Evolutionary conservation across 805 yeast species (phyloP).

Genomic region (Ogataea ramenticola): DNA sequence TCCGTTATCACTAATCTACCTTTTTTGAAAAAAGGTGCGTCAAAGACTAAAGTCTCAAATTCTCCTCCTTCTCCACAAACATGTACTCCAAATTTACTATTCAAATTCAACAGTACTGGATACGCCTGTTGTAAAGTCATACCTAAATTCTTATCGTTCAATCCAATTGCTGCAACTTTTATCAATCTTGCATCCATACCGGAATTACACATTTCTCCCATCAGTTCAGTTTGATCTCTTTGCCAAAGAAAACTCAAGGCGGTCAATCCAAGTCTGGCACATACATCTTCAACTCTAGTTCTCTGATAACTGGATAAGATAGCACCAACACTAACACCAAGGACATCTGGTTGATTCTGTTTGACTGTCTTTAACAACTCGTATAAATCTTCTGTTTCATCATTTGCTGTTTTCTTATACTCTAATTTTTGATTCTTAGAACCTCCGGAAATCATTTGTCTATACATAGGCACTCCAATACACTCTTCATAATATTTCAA

Average conservation of each 20-base stretch:
- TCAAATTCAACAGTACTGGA: slow-evolving; percentile 50
- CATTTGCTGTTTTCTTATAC: slow-evolving; percentile 58
- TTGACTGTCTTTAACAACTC: slow-evolving; percentile 42
- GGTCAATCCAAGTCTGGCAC: slow-evolving; percentile 61
- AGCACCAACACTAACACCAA: slow-evolving; percentile 94
- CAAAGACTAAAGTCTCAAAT: slow-evolving; percentile 87
- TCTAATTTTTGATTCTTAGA: slow-evolving; percentile 63
- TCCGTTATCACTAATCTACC: slow-evolving; percentile 39
- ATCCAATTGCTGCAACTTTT: slow-evolving; percentile 91
- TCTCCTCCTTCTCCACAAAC: slow-evolving; percentile 99
- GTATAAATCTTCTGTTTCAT: slow-evolving; percentile 84
- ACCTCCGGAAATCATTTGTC: slow-evolving; percentile 55
- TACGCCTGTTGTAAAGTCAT: slow-evolving; percentile 53
- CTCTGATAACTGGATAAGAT: slow-evolving; percentile 93
- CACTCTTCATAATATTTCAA: slow-evolving; percentile 60
- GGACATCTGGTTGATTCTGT: slow-evolving; percentile 55
- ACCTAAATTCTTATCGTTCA: slow-evolving; percentile 61
- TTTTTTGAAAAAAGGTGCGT: slow-evolving; percentile 73
- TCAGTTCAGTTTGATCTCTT: slow-evolving; percentile 67
- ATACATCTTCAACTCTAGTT: slow-evolving; percentile 87
- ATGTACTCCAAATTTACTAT: slow-evolving; percentile 70
- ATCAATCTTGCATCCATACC: slow-evolving; percentile 73
- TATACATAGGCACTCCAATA: slow-evolving; percentile 71
- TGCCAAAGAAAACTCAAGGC: slow-evolving; percentile 86
- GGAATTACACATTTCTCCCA: slow-evolving; percentile 73